Conservation (phyloP, 371 early-diverging fungal genomes). For the Homolaphlyctis polyrhiza region DNA sequence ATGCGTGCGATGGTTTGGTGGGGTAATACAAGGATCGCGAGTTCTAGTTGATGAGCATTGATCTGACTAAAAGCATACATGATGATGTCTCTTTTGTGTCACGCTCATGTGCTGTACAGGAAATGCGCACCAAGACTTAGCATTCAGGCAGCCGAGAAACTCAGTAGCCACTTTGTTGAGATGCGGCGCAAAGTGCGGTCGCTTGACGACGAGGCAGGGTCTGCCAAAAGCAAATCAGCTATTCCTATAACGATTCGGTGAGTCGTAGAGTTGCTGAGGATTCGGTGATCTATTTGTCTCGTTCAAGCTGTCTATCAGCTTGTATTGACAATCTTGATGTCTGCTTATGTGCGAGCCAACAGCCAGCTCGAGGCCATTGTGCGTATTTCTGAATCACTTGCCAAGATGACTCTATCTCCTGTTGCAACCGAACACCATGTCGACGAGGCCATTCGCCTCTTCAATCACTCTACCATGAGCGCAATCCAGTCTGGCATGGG, state of each 20-base stretch:
- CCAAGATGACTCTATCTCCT: constrained; percentile 93
- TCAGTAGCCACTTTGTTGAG: constrained; percentile 92
- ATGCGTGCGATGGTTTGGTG: neutral
- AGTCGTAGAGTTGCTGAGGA: constrained; percentile 34
- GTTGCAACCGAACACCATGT: constrained; percentile 89
- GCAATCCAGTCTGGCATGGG: constrained; percentile 68
- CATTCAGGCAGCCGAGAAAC: constrained; percentile 79
- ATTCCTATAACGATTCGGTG: constrained; percentile 99
- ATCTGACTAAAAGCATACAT: no score
- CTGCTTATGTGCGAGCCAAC: no score
- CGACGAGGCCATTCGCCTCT: constrained; percentile 98
- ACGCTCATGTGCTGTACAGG: constrained; percentile 23
- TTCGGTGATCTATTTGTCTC: no score
- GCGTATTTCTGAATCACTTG: constrained; percentile 98
- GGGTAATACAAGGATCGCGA: constrained; percentile 5
- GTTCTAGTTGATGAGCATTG: no score
- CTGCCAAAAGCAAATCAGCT: constrained; percentile 50
- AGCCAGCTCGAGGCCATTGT: constrained; percentile 99
- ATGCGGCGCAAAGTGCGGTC: constrained; percentile 85
- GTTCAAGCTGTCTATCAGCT: neutral
- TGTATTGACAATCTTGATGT: neutral
- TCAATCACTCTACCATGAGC: constrained; percentile 97
- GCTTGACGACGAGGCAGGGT: constrained; percentile 54
- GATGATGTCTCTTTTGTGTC: neutral
- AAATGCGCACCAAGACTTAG: constrained; percentile 93